Conservation (phyloP, 2,329 filamentous ascomycete species). For the Phoma sp. region DNA sequence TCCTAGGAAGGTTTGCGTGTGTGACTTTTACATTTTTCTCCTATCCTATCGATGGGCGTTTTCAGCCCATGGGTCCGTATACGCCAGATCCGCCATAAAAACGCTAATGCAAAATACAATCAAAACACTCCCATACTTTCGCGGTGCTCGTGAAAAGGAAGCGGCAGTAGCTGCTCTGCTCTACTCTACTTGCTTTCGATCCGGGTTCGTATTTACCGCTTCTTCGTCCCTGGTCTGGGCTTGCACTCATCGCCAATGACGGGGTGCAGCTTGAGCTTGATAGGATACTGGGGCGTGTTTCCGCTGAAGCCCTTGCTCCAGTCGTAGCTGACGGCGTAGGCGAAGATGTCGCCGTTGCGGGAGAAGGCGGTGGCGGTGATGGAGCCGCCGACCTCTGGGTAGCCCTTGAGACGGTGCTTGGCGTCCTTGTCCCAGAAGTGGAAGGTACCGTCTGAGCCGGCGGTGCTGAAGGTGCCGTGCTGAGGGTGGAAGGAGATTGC, state of each 20-base stretch:
- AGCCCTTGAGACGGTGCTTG: constrained; percentile 69
- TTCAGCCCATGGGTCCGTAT: neutral
- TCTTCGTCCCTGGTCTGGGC: constrained; percentile 55
- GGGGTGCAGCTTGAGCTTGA: constrained; percentile 60
- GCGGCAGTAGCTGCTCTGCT: too few relatives aligned
- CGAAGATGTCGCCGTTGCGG: constrained; percentile 70
- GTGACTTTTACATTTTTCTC: constrained; percentile 1
- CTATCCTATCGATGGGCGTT: constrained; percentile 1
- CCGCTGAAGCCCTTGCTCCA: constrained; percentile 95
- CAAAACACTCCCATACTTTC: neutral
- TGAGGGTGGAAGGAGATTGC: constrained; percentile 96
- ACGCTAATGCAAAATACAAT: constrained; percentile 21
- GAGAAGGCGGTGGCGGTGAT: constrained; percentile 95
- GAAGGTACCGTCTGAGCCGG: constrained; percentile 94
- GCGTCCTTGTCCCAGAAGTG: constrained; percentile 84
- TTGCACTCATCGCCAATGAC: constrained; percentile 58
- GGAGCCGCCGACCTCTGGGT: constrained; percentile 67
- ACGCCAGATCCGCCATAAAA: constrained; percentile 10
- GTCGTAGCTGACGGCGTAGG: constrained; percentile 85
- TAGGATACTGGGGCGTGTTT: constrained; percentile 70
- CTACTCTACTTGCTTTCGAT: neutral
- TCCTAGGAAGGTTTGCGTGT: neutral
- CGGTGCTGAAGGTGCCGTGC: constrained; percentile 98
- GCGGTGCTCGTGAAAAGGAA: too few relatives aligned
- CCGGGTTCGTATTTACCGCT: constrained; percentile 45